A percentile compares a stretch with the other conserved stretches of the same genome.
Conservation (phyloP, 352 stramenopile genomes). For the Globisporangium megalacanthum region DNA sequence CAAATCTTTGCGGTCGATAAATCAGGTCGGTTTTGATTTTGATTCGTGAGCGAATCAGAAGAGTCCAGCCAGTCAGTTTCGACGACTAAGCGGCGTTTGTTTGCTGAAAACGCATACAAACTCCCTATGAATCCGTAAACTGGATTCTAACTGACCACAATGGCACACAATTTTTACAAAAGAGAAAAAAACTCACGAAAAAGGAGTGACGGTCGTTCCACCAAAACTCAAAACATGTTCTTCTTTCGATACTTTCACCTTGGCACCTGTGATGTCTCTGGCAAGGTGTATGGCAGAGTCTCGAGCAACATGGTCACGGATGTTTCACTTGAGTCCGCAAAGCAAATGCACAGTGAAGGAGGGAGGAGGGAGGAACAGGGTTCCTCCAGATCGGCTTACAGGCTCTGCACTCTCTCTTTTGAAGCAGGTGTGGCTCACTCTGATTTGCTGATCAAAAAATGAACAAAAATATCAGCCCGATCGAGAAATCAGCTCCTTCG, state of each 20-base stretch:
- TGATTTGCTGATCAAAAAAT: slow-evolving; percentile 1
- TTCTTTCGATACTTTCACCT: background rate
- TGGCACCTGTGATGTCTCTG: too few species aligned
- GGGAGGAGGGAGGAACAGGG: too few species aligned
- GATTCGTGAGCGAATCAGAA: background rate
- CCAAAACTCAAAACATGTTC: background rate
- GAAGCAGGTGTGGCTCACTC: background rate
- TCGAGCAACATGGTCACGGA: background rate
- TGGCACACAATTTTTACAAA: background rate
- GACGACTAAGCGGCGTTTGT: background rate
- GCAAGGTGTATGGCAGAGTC: background rate
- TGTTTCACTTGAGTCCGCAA: too few species aligned
- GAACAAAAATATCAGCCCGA: background rate
- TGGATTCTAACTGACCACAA: slow-evolving; percentile 1
- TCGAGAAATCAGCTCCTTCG: too few species aligned
- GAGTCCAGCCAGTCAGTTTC: background rate
- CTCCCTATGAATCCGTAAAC: background rate
- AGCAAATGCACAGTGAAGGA: too few species aligned
- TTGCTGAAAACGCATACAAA: background rate
- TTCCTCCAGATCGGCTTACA: too few species aligned
- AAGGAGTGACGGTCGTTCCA: too few species aligned
- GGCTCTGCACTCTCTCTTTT: too few species aligned
- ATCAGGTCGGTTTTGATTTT: background rate
- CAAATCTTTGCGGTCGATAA: background rate
- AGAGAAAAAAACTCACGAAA: background rate